Evolutionary conservation across 2,329 filamentous ascomycete genomes (phyloP), one percentile per base, ranked within the genome.

Genomic region (Exutisphaerella laricina): DNA sequence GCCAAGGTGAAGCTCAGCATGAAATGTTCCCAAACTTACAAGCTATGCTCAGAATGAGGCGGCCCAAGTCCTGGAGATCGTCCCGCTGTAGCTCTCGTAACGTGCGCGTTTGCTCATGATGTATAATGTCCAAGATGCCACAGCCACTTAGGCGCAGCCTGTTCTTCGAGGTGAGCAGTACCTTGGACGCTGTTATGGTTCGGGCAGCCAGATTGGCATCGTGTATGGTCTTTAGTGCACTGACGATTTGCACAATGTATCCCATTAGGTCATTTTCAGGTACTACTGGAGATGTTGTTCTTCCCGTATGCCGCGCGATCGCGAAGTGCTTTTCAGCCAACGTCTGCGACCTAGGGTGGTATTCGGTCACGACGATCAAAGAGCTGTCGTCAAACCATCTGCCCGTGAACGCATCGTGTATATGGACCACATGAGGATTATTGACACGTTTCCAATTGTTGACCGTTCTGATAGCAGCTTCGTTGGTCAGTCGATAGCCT

Each of bases 311-410:
- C 29, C 57, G 39, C 7, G 41, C 39, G 43, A 46, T 32, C 36
- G 67, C 60, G 55, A 88, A 80, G 58, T 96, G 86, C 56, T 85
- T 79, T 59, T 97, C 90, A 23, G 84, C 79, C 17, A 98, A 75
- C 0, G 90, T 95, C 65, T 92, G 94, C 2, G 90, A 87, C 14
- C 92, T 74, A 1, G 92, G 90, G 58, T 92, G 86, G 60, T 95
- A 98, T 63, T 94, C 88, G 49, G 88, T 92, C 17, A 94, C 88
- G 58, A 98, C 85, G 36, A 98, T 84, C 41, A 98, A 75, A 3
- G 92, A 97, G 66, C 87, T 94, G 63, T 97, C 92, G 42, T 88
- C 87, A 64, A 98, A 98, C 18, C 84, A 86, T 48, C 88, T 76
- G 9, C 88, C 94, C 0, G 92, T 98, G 59, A 98, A 98, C 1